Evolutionary conservation across 352 stramenopile genomes (phyloP).

Genomic region (Phytophthora citricola): DNA sequence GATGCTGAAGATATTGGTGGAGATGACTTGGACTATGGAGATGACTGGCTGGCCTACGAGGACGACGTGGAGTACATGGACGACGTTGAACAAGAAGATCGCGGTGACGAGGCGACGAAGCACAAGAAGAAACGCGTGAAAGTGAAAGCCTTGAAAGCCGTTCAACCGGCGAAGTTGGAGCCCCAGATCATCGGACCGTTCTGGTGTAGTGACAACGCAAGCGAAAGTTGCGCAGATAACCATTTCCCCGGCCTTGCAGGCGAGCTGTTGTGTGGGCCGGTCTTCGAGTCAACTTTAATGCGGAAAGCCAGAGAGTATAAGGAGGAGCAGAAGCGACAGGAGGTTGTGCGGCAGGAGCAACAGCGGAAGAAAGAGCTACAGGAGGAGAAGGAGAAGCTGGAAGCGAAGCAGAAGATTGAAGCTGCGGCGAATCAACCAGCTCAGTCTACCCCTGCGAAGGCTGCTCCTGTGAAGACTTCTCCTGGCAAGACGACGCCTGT

Average conservation of each 20-base stretch:
- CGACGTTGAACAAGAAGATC: conserved; percentile 37
- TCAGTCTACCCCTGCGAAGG: conserved; percentile 9
- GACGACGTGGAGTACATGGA: conserved; percentile 90
- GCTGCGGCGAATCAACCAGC: conserved; percentile 2
- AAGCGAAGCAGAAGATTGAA: conserved; percentile 14
- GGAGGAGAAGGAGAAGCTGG: conserved; percentile 31
- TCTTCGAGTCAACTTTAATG: conserved; percentile 61
- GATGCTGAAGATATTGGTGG: conserved; percentile 82
- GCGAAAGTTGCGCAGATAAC: background rate
- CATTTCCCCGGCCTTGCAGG: conserved; percentile 33
- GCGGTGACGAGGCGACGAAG: conserved; percentile 36
- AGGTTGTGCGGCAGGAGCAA: conserved; percentile 29
- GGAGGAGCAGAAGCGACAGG: conserved; percentile 43
- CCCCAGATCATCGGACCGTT: conserved; percentile 70
- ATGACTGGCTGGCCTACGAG: conserved; percentile 88
- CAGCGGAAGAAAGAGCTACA: conserved; percentile 38
- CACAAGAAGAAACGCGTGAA: conserved; percentile 64
- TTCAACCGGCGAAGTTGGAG: conserved; percentile 74
- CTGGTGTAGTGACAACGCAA: conserved; percentile 20
- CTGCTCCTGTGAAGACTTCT: conserved; percentile 2
- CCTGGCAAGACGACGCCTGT: background rate
- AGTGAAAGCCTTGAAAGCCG: conserved; percentile 65
- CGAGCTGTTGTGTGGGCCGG: conserved; percentile 41
- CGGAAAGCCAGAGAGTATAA: conserved; percentile 54
- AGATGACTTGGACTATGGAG: conserved; percentile 84